Evolutionary conservation across 129 eudicot genomes (phyloP).

Genomic region (Calendula officinalis): DNA sequence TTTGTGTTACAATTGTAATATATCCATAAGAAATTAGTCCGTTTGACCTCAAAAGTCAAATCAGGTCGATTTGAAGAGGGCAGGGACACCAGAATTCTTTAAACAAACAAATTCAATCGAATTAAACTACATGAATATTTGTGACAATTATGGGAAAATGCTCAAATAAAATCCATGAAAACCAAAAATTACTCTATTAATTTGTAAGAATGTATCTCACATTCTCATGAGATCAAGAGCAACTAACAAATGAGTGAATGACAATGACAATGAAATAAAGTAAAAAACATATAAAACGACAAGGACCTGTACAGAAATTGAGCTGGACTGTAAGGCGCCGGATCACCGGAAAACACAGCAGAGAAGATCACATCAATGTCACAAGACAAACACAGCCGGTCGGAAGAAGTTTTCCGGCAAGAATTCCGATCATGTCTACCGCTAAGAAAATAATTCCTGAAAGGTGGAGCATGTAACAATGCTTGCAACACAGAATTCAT

Average conservation of each 20-base stretch:
- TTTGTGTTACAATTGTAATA: conserved; percentile 35
- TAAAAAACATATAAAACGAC: conserved; percentile 18
- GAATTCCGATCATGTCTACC: conserved; percentile 51
- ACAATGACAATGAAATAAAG: conserved; percentile 8
- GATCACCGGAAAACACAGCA: conserved; percentile 78
- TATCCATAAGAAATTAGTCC: conserved; percentile 29
- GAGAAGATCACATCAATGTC: conserved; percentile 63
- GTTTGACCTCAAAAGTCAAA: too few relatives aligned
- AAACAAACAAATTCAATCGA: conserved; percentile 43
- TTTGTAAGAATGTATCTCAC: too few relatives aligned
- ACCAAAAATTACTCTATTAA: too few relatives aligned
- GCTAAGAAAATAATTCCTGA: conserved; percentile 67
- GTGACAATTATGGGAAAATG: conserved; percentile 28
- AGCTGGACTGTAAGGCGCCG: conserved; percentile 72
- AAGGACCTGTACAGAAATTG: conserved; percentile 67
- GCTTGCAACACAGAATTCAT: conserved; percentile 88
- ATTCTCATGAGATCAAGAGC: conserved; percentile 6
- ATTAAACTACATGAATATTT: too few relatives aligned
- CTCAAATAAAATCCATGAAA: too few relatives aligned
- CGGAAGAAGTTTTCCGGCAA: conserved; percentile 47
- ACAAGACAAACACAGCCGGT: conserved; percentile 65
- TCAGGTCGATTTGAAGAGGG: too few relatives aligned
- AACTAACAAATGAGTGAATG: conserved; percentile 16
- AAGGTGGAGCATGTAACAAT: conserved; percentile 76
- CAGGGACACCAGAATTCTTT: conserved; percentile 46